These are phyloP conservation scores for Vaccinium myrtillus DNA, from an alignment of 148 eudicot species.

Conservation along the genomic window DNA sequence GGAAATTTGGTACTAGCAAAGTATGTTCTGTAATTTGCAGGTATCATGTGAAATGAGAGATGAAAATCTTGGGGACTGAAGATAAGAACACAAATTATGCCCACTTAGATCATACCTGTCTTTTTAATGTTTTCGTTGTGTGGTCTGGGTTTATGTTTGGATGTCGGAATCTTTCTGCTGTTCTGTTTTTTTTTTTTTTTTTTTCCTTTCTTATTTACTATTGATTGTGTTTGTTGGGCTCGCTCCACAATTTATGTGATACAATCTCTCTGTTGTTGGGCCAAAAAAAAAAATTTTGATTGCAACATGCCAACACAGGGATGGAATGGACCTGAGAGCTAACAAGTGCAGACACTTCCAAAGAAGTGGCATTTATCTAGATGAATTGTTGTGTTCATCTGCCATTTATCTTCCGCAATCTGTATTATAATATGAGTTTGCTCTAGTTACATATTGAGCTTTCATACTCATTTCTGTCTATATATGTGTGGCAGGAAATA, in stretches of 20 bases:
- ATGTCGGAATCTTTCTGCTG: background rate
- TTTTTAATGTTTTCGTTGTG: background rate
- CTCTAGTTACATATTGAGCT: background rate
- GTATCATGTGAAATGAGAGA: background rate
- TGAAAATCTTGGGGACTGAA: background rate
- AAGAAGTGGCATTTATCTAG: background rate
- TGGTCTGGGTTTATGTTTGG: background rate
- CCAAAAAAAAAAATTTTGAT: background rate
- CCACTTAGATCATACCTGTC: background rate
- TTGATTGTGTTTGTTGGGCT: background rate
- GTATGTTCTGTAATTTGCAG: background rate
- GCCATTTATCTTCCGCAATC: background rate
- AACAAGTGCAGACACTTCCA: background rate
- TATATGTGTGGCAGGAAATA: conserved; percentile 53
- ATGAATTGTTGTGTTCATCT: background rate
- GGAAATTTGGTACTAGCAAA: conserved; percentile 1
- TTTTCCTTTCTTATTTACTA: background rate
- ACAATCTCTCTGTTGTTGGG: background rate
- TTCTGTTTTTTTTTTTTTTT: background rate
- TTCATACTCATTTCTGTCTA: background rate
- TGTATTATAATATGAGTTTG: background rate
- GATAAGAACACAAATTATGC: background rate
- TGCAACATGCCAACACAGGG: background rate
- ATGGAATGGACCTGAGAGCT: background rate
- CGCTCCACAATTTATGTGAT: background rate